Evolutionary conservation across 192 early-diverging fungal species (phyloP).

Genomic region (Linnemannia zychae): DNA sequence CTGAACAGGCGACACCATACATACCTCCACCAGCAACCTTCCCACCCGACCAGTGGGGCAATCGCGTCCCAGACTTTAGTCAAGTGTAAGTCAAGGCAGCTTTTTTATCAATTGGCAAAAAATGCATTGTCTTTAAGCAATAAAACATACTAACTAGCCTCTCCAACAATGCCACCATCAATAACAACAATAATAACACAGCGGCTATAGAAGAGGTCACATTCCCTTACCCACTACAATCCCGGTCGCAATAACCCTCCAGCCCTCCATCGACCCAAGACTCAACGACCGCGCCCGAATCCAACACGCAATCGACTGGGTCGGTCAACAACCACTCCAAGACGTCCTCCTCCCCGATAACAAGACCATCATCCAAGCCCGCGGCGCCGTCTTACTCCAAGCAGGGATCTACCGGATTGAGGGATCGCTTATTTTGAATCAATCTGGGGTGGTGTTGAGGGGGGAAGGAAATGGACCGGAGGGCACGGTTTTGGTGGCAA

Average conservation of each 20-base stretch:
- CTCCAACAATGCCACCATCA: no score
- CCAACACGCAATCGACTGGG: conserved; percentile 41
- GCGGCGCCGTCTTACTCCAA: conserved; percentile 31
- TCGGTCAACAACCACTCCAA: conserved; percentile 17
- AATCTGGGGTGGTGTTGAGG: conserved; percentile 33
- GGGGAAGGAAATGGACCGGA: conserved; percentile 38
- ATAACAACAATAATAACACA: background rate
- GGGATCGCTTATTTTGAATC: conserved; percentile 29
- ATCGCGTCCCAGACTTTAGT: conserved; percentile 42
- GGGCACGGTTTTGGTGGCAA: conserved; percentile 28
- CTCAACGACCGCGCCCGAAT: conserved; percentile 44
- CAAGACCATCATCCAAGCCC: conserved; percentile 21
- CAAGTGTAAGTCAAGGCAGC: conserved; percentile 47
- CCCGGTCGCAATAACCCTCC: conserved; percentile 27
- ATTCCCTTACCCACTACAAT: conserved; percentile 28
- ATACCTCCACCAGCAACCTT: conserved; percentile 36
- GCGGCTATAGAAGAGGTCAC: conserved; percentile 41
- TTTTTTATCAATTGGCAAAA: no score
- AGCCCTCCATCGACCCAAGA: conserved; percentile 29
- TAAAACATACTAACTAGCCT: no score
- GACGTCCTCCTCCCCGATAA: conserved; percentile 5
- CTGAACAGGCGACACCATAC: conserved; percentile 15
- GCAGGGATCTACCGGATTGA: conserved; percentile 42
- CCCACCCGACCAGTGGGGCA: conserved; percentile 39
- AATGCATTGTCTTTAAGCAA: background rate